phyloP scores from a whole-genome alignment of 148 eudicot species.

The Rhododendron williamsianum region DNA sequence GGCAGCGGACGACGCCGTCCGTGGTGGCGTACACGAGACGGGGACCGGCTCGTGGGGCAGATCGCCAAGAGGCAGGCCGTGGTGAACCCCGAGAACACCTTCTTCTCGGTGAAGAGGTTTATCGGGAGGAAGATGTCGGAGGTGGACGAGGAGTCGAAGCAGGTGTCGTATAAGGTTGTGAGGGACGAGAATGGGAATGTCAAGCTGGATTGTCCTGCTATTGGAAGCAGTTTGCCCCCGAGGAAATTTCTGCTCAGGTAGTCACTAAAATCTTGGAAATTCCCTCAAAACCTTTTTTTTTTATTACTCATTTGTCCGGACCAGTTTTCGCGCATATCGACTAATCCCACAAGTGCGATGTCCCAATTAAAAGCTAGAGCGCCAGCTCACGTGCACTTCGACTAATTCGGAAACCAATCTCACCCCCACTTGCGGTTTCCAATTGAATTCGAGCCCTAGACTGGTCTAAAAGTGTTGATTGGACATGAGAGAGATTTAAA shows the following conservation, averaged over 20 bases:
- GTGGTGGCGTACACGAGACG: slow-evolving; percentile 89
- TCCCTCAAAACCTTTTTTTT: not conserved
- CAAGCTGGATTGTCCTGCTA: slow-evolving; percentile 97
- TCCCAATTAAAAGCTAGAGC: too few species aligned
- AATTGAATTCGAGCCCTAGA: too few species aligned
- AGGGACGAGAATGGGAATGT: slow-evolving; percentile 91
- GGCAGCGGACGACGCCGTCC: slow-evolving; percentile 91
- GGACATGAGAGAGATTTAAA: too few species aligned
- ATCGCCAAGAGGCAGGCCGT: slow-evolving; percentile 96
- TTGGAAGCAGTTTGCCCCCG: slow-evolving; percentile 86
- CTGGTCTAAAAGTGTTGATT: too few species aligned
- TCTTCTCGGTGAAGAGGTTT: slow-evolving; percentile 87
- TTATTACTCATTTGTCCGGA: too few species aligned
- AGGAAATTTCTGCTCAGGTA: slow-evolving; percentile 97
- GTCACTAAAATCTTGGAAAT: not conserved
- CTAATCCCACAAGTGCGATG: too few species aligned
- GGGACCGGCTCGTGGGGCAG: slow-evolving; percentile 82
- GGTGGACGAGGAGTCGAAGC: slow-evolving; percentile 93
- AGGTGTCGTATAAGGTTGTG: slow-evolving; percentile 72
- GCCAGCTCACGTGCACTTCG: too few species aligned
- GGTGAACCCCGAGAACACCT: slow-evolving; percentile 86
- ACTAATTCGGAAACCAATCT: too few species aligned
- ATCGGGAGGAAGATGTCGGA: slow-evolving; percentile 90
- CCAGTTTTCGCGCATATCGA: too few species aligned
- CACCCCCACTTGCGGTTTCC: too few species aligned